Percentiles rank a stretch among this genome's conserved stretches.
Conservation (phyloP, 2,329 filamentous ascomycete species). For the Fusarium pininemorale region DNA sequence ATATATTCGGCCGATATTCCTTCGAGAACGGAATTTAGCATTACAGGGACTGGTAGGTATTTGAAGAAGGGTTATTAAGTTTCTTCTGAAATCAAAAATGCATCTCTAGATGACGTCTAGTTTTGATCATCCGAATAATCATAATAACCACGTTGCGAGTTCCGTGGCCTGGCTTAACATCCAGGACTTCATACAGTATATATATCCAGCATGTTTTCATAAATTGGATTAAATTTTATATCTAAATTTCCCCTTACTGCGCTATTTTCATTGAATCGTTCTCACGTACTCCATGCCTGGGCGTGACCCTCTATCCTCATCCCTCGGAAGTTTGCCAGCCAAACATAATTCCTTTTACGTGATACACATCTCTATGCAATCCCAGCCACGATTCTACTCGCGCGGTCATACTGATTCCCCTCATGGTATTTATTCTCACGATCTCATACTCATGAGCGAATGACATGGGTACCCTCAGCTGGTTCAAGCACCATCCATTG, state of each 20-base stretch:
- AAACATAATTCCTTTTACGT: background rate
- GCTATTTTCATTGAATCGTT: conserved; percentile 11
- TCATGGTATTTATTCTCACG: background rate
- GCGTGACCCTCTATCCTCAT: background rate
- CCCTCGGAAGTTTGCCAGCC: background rate
- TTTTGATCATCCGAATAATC: too few relatives aligned
- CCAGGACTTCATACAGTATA: background rate
- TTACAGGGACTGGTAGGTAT: background rate
- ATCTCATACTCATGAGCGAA: conserved; percentile 44
- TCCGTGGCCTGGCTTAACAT: background rate
- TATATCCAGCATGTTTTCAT: too few relatives aligned
- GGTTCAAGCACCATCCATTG: conserved; percentile 89
- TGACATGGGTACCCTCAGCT: conserved; percentile 73
- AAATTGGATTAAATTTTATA: background rate
- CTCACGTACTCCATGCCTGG: background rate
- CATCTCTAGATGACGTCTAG: background rate
- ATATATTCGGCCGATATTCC: background rate
- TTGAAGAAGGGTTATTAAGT: background rate
- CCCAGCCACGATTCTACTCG: background rate
- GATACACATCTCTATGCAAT: background rate
- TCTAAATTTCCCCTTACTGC: background rate
- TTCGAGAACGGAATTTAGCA: background rate
- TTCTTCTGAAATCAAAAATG: background rate
- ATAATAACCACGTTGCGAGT: background rate
- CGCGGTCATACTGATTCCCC: background rate